Percentiles rank a stretch among this genome's conserved stretches.
These are phyloP conservation scores for Moricandia arvensis DNA, from an alignment of 345 rosid species.

Conservation along the genomic window DNA sequence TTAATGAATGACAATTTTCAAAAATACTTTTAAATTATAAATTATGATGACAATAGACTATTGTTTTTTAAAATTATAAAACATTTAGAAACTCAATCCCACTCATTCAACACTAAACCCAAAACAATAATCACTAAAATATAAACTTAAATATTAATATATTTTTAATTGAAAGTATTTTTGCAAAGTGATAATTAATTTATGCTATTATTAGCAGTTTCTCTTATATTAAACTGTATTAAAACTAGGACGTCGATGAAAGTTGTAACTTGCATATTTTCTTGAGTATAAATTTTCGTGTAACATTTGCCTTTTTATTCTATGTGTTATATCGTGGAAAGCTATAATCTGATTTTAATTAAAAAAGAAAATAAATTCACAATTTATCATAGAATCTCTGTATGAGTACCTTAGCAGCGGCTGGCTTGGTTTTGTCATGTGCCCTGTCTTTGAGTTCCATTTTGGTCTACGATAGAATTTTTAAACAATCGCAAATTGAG, in stretches of 20 bases:
- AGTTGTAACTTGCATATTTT: background rate
- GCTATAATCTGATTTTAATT: background rate
- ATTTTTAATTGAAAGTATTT: too few relatives aligned
- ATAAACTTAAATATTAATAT: too few relatives aligned
- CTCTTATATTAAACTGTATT: background rate
- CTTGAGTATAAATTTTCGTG: background rate
- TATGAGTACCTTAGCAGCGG: slow-evolving; percentile 23
- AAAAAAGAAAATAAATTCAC: background rate
- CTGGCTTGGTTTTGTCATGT: slow-evolving; percentile 23
- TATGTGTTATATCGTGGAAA: background rate
- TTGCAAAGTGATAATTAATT: too few relatives aligned
- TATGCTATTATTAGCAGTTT: too few relatives aligned
- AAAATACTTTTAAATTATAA: too few relatives aligned
- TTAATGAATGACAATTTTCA: too few relatives aligned
- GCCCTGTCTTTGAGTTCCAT: slow-evolving; percentile 29
- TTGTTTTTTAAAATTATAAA: too few relatives aligned
- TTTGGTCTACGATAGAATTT: slow-evolving; percentile 19
- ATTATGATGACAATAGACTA: too few relatives aligned
- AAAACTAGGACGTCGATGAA: background rate
- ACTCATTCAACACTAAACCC: too few relatives aligned
- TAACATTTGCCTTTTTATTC: background rate
- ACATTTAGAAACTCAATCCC: too few relatives aligned
- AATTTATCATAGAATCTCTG: background rate
- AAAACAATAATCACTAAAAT: too few relatives aligned
- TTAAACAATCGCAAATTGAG: background rate